These are phyloP conservation scores for Wickerhamomyces sp. DNA, from an alignment of 1,139 yeast genomes.

Conservation along the genomic window DNA sequence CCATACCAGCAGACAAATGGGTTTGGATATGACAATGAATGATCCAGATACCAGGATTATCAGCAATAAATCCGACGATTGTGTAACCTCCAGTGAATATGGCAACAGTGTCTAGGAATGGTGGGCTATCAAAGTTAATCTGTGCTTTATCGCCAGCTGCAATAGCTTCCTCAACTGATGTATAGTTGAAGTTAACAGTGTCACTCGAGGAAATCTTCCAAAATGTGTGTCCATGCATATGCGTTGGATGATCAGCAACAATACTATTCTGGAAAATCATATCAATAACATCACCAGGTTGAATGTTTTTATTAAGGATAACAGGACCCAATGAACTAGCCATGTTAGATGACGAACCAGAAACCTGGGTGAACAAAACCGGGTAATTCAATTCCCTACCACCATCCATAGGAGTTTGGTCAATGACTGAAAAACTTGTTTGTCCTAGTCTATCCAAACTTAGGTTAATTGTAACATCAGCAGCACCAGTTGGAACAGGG, in stretches of 20 bases:
- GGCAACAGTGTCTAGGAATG: slow-evolving; percentile 28
- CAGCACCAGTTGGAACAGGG: slow-evolving; percentile 3
- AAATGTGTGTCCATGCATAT: slow-evolving; percentile 35
- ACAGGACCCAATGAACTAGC: slow-evolving; percentile 1
- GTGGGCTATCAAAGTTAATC: slow-evolving; percentile 23
- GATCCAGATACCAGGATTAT: slow-evolving; percentile 26
- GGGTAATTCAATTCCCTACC: slow-evolving; percentile 10
- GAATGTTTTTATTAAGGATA: slow-evolving; percentile 15
- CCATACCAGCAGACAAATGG: slow-evolving; percentile 23
- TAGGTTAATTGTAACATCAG: slow-evolving; percentile 2
- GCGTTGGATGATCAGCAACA: slow-evolving; percentile 32
- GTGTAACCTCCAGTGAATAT: slow-evolving; percentile 30
- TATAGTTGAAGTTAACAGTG: slow-evolving; percentile 23
- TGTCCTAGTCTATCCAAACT: slow-evolving; percentile 27
- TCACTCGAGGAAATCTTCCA: slow-evolving; percentile 25
- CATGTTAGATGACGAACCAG: background rate
- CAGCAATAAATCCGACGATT: slow-evolving; percentile 26
- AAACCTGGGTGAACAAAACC: background rate
- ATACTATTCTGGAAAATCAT: slow-evolving; percentile 28
- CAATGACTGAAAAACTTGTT: slow-evolving; percentile 29
- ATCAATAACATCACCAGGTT: slow-evolving; percentile 25
- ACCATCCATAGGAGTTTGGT: slow-evolving; percentile 8
- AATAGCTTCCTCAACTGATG: slow-evolving; percentile 26
- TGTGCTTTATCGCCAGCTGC: slow-evolving; percentile 16
- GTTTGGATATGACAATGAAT: slow-evolving; percentile 37